A percentile compares a stretch with the other conserved stretches of the same genome.
These are phyloP conservation scores for Naganishia friedmannii DNA, from an alignment of 768 basidiomycete species.

Conservation along the genomic window DNA sequence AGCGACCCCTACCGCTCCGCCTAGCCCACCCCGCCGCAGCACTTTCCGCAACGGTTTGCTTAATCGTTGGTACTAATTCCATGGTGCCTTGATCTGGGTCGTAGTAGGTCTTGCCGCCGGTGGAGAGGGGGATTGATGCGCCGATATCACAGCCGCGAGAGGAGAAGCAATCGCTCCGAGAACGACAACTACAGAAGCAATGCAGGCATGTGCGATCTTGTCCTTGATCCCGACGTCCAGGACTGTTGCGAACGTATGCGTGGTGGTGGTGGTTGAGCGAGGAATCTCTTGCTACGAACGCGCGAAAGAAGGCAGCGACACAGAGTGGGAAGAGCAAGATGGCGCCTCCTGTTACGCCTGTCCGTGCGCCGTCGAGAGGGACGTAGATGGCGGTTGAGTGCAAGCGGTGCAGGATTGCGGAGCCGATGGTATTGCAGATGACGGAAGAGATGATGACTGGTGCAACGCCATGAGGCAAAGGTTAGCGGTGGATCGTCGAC, in stretches of 20 bases:
- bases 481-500: no score
- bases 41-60: not conserved
- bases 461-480: no score
- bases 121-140: not conserved
- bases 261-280: no score
- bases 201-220: no score
- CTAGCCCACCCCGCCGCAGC: not conserved
- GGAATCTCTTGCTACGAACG: not conserved
- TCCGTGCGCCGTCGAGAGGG: no score
- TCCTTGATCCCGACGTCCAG: not conserved
- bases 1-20: not conserved
- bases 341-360: not conserved
- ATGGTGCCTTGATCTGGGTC: no score
- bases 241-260: not conserved
- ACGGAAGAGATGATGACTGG: not conserved
- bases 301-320: no score
- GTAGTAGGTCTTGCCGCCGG: not conserved
- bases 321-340: not conserved
- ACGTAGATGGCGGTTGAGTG: not conserved
- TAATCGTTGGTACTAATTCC: no score
- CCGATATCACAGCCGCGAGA: not conserved
- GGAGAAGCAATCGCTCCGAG: not conserved
- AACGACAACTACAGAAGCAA: not conserved
- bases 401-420: conserved; percentile 21
- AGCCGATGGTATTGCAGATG: conserved; percentile 27